A percentile compares a stretch with the other conserved stretches of the same genome.
These are phyloP conservation scores for Inga oerstediana DNA, from an alignment of 306 rosid genomes.

Conservation along the genomic window DNA sequence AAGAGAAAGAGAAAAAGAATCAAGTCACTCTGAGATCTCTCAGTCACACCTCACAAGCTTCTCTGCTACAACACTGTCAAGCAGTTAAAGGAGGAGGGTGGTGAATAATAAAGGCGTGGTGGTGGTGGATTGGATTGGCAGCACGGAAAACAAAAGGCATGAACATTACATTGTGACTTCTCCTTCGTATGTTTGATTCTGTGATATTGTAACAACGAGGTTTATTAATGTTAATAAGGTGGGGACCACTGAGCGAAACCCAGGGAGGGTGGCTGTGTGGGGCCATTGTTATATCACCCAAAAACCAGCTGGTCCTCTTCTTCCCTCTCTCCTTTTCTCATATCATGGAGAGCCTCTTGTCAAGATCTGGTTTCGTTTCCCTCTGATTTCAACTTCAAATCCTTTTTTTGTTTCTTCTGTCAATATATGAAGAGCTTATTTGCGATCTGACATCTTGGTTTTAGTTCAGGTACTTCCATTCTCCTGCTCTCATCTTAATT, in stretches of 20 bases:
- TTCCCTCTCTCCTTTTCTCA: constrained; percentile 16
- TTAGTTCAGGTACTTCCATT: constrained; percentile 52
- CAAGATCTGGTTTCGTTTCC: constrained; percentile 64
- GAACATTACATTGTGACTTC: not conserved
- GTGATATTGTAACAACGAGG: not conserved
- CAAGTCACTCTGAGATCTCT: not conserved
- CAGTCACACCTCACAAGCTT: not conserved
- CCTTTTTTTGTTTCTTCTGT: constrained; percentile 41
- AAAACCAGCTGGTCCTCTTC: constrained; percentile 55
- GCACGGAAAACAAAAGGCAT: constrained; percentile 1
- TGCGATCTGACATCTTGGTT: constrained; percentile 67
- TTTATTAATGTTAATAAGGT: constrained; percentile 23
- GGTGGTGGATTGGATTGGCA: not conserved
- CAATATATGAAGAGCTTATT: constrained; percentile 30
- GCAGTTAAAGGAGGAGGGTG: not conserved
- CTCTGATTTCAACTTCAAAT: constrained; percentile 34
- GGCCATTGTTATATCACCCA: constrained; percentile 39
- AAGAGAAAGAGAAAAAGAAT: not conserved
- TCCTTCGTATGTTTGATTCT: constrained; percentile 6
- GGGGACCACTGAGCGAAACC: constrained; percentile 39
- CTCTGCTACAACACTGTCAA: not conserved
- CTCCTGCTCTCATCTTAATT: constrained; percentile 22
- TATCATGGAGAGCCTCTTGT: constrained; percentile 37
- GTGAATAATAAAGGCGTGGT: constrained; percentile 3
- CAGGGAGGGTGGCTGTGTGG: constrained; percentile 55